Base-by-base conservation (phyloP, 805 yeast species). In the Tetrapisispora fleetii region DNA sequence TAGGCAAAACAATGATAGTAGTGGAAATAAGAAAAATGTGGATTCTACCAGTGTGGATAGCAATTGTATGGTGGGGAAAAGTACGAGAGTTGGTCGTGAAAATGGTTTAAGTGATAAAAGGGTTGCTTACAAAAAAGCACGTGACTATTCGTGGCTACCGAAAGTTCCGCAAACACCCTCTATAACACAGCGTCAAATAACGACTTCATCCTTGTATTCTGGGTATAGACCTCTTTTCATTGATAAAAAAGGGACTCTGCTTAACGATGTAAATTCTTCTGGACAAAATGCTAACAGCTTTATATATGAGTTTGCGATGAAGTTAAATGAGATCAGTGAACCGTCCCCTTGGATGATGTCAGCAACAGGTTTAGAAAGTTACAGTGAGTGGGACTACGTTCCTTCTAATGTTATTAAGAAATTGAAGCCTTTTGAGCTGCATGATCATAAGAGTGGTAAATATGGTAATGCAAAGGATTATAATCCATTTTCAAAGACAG, bases 291-390 rank as follows among this genome's bases (percentile, higher is more conserved):
- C 16, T 2, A 62, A 58, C 33, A 40, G 56, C 47, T 43, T 56
- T 41, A 44, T 67, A 42, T 57, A 59, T 48, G 58, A 60, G 48
- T 48, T 59, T 58, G 57, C 63, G 38, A 53, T 69, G 70, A 52
- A 56, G 48, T 38, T 56, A 48, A 63, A 60, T 43, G 59, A 58
- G 36, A 53, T 48, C 18, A 54, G 52, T 45, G 63, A 54, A 50
- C 63, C 54, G 45, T 58, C 66, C 1, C 60, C 64, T 8, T 68
- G 71, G 71, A 55, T 58, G 19, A 58, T 60, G 46, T 65, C 71
- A 13, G 69, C 71, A 1, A 59, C 69, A 1, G 71, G 71, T 0
- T 45, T 62, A 13, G 69, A 67, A 48, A 54, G 52, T n/a, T 68
- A 61, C 46, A 55, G 56, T 9, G 68, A 64, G 45, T 65, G 68